These are phyloP conservation scores for Beauveria asiatica DNA, from an alignment of 2,329 filamentous ascomycete species.

Conservation along the genomic window DNA sequence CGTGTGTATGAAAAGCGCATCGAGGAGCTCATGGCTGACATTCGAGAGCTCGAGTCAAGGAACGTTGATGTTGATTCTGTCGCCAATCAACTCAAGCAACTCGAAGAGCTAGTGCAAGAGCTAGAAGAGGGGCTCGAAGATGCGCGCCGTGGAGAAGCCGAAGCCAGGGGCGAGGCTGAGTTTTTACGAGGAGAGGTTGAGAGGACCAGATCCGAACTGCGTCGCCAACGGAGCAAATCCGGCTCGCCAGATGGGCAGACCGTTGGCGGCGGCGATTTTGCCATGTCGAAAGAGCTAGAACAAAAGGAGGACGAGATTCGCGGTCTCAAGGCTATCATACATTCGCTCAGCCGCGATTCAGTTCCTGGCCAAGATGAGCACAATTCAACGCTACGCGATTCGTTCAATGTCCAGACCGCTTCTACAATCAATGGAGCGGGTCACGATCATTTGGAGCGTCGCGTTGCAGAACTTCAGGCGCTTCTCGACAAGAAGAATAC, in stretches of 20 bases:
- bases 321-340: slow-evolving; percentile 94
- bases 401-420: neutral
- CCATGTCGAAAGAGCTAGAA: slow-evolving; percentile 66
- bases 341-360: slow-evolving; percentile 78
- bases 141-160: slow-evolving; percentile 84
- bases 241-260: slow-evolving; percentile 23
- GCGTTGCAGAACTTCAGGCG: slow-evolving; percentile 68
- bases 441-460: slow-evolving; percentile 66
- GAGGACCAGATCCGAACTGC: slow-evolving; percentile 76
- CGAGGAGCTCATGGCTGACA: slow-evolving; percentile 73
- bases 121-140: slow-evolving; percentile 95
- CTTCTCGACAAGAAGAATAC: slow-evolving; percentile 62
- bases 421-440: slow-evolving; percentile 33
- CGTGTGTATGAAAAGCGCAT: slow-evolving; percentile 93
- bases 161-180: slow-evolving; percentile 91
- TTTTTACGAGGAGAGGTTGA: slow-evolving; percentile 93
- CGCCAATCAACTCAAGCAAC: slow-evolving; percentile 82
- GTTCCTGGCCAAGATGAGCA: slow-evolving; percentile 34
- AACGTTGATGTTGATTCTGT: slow-evolving; percentile 88
- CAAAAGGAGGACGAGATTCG: slow-evolving; percentile 96
- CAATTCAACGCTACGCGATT: slow-evolving; percentile 20
- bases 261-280: slow-evolving; percentile 33
- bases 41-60: slow-evolving; percentile 72
- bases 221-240: slow-evolving; percentile 78
- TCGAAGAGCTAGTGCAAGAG: slow-evolving; percentile 94